phyloP scores from a whole-genome alignment of 139 green algal species.

The Pleodorina starrii region DNA sequence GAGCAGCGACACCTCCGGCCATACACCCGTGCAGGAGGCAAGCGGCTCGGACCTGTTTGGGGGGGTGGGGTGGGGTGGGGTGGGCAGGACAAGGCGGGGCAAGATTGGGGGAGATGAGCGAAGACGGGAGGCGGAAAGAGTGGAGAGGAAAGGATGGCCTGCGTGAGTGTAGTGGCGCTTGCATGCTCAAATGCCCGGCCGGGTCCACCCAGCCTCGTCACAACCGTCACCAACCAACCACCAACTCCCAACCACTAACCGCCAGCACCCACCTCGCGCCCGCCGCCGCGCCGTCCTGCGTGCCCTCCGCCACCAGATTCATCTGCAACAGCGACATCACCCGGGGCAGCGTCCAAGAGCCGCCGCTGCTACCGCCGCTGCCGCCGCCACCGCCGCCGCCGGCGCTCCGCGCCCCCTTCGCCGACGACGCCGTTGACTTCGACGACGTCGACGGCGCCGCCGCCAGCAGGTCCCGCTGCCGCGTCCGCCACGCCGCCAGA shows the following conservation, averaged over 20 bases:
- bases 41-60: slow-evolving; percentile 17
- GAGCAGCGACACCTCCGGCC: slow-evolving; percentile 47
- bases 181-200: too few relatives aligned
- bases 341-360: neutral
- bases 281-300: slow-evolving; percentile 24
- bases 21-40: slow-evolving; percentile 18
- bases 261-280: neutral
- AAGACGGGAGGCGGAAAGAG: too few relatives aligned
- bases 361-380: neutral
- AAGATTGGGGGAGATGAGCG: neutral
- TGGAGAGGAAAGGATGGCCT: too few relatives aligned
- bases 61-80: neutral
- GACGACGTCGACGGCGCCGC: neutral
- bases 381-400: neutral
- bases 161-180: too few relatives aligned
- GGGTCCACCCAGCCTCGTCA: too few relatives aligned
- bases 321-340: neutral
- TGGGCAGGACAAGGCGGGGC: neutral
- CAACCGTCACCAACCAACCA: neutral
- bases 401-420: neutral
- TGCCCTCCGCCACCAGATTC: slow-evolving; percentile 16
- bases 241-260: neutral
- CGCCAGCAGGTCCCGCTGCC: neutral
- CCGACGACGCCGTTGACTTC: neutral
- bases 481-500: slow-evolving; percentile 12